phyloP scores from a whole-genome alignment of 116 monocot species.

The Cymodocea nodosa region DNA sequence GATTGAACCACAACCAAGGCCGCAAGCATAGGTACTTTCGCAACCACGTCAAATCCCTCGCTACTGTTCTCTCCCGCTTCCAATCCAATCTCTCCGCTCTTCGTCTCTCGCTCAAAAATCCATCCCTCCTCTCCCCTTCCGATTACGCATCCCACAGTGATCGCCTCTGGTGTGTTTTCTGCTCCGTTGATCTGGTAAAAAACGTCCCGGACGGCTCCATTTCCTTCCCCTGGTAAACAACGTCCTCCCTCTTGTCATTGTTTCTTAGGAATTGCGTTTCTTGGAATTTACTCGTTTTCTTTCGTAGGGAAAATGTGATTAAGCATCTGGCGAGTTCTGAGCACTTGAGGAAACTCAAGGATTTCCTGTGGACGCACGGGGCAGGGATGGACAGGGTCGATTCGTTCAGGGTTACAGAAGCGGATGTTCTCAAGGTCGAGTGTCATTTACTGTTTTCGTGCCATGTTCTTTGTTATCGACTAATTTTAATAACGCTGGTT shows the following conservation, averaged over 20 bases:
- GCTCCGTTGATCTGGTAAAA: constrained; percentile 22
- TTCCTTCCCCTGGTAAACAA: constrained; percentile 47
- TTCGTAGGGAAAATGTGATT: constrained; percentile 43
- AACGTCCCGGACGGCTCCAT: constrained; percentile 28
- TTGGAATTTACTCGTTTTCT: constrained; percentile 7
- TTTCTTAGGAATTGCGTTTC: not conserved
- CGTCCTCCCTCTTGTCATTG: not conserved
- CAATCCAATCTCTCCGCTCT: constrained; percentile 38
- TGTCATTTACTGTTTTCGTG: constrained; percentile 1
- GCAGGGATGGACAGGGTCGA: constrained; percentile 47
- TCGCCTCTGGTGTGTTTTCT: constrained; percentile 82
- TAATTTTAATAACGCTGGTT: not conserved
- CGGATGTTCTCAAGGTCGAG: constrained; percentile 51
- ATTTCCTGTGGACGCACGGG: constrained; percentile 64
- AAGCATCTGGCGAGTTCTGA: constrained; percentile 55
- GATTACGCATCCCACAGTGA: constrained; percentile 8
- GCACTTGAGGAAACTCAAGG: constrained; percentile 54
- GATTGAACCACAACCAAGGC: constrained; percentile 70
- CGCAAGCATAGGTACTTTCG: constrained; percentile 68
- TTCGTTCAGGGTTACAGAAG: constrained; percentile 54
- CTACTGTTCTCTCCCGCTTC: constrained; percentile 55
- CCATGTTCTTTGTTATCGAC: too few species aligned
- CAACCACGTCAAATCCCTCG: constrained; percentile 34
- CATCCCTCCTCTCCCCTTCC: constrained; percentile 29
- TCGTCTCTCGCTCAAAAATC: constrained; percentile 36